Percentiles rank a stretch among this genome's conserved stretches.
Conservation (phyloP, 2,329 filamentous ascomycete genomes). For the Fusarium staphyleae region DNA sequence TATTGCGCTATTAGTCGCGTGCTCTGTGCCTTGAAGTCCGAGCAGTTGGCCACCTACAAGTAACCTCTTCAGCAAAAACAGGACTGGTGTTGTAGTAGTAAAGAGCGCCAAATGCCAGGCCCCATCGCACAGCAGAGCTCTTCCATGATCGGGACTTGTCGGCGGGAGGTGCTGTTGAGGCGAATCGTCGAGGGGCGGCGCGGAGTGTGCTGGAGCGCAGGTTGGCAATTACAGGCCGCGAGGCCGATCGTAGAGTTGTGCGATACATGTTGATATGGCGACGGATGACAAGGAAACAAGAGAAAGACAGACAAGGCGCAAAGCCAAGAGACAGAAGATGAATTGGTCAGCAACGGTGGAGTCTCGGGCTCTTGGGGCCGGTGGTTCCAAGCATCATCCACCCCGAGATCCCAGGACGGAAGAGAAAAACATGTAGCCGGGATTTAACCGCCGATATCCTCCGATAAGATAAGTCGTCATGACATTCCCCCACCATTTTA, state of each 20-base stretch:
- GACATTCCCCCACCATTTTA: constrained; percentile 25
- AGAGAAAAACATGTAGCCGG: constrained; percentile 30
- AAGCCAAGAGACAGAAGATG: constrained; percentile 21
- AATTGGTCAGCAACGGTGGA: constrained; percentile 38
- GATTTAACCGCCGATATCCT: constrained; percentile 28
- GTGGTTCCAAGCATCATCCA: constrained; percentile 28
- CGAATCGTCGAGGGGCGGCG: constrained; percentile 56
- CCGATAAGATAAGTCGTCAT: constrained; percentile 33
- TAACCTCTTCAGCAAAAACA: constrained; percentile 83
- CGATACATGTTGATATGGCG: constrained; percentile 56
- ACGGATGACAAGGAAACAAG: constrained; percentile 10
- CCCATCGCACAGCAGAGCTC: constrained; percentile 75
- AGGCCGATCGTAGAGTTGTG: constrained; percentile 57
- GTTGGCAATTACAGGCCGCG: constrained; percentile 53
- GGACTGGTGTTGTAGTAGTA: constrained; percentile 96
- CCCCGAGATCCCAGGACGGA: constrained; percentile 23
- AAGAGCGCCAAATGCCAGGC: constrained; percentile 74
- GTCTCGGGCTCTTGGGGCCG: constrained; percentile 13
- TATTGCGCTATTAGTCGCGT: constrained; percentile 26
- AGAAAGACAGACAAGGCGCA: neutral
- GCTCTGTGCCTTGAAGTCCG: neutral
- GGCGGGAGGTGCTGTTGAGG: constrained; percentile 61
- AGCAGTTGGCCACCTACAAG: constrained; percentile 63
- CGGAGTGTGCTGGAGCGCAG: constrained; percentile 51
- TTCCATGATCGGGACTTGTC: constrained; percentile 83